Conservation (phyloP, 768 basidiomycete species). For the Brasilioporus rufonigricans region DNA sequence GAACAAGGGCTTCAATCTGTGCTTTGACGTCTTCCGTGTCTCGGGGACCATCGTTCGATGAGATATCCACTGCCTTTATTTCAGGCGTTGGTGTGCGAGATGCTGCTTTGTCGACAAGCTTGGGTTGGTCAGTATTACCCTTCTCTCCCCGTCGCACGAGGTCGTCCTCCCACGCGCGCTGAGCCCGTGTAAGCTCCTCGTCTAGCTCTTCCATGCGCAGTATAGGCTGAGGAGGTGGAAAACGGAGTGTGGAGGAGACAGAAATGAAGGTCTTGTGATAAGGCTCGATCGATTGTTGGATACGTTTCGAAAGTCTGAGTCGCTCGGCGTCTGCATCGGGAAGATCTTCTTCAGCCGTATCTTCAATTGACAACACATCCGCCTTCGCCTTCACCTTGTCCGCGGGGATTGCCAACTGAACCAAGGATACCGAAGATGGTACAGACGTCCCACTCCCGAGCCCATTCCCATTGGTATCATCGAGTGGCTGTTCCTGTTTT, state of each 20-base stretch:
- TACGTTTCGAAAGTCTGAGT: slow-evolving; percentile 66
- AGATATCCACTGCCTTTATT: slow-evolving; percentile 15
- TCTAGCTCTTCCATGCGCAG: slow-evolving; percentile 87
- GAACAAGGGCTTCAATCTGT: slow-evolving; percentile 56
- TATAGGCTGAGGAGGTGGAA: slow-evolving; percentile 89
- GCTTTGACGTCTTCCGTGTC: slow-evolving; percentile 56
- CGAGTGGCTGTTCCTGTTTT: slow-evolving; percentile 26
- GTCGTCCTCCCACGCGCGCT: slow-evolving; percentile 85
- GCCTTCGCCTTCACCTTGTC: slow-evolving; percentile 17
- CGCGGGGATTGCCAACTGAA: slow-evolving; percentile 19
- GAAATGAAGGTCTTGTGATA: slow-evolving; percentile 89
- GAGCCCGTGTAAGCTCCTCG: slow-evolving; percentile 64
- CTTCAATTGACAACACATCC: slow-evolving; percentile 22
- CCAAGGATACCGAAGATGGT: slow-evolving; percentile 25
- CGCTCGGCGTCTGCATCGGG: slow-evolving; percentile 74
- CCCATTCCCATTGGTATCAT: slow-evolving; percentile 23
- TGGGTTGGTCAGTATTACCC: slow-evolving; percentile 22
- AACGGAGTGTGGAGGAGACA: slow-evolving; percentile 87
- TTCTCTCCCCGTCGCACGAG: slow-evolving; percentile 75
- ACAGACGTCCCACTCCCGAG: slow-evolving; percentile 11
- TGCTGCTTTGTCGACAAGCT: slow-evolving; percentile 7
- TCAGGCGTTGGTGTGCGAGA: slow-evolving; percentile 32
- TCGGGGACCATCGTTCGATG: slow-evolving; percentile 13
- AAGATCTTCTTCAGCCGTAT: slow-evolving; percentile 43
- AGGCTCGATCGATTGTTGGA: slow-evolving; percentile 78